Evolutionary conservation across 192 early-diverging fungal genomes (phyloP).

Genomic region (Coemansia sp.): DNA sequence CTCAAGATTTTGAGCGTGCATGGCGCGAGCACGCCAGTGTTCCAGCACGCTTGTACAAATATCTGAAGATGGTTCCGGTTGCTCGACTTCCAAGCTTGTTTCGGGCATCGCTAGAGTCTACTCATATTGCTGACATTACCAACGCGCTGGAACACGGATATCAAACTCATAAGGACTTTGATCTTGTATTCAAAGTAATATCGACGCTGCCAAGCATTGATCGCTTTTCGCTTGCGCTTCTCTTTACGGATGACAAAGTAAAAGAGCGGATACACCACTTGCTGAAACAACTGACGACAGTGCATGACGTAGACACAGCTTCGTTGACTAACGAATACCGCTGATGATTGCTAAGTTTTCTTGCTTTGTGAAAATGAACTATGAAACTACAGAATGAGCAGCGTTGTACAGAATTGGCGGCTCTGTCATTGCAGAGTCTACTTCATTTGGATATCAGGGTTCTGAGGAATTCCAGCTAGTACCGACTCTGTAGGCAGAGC

Average conservation of each 20-base stretch:
- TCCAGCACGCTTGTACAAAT: slow-evolving; percentile 11
- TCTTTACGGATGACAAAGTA: slow-evolving; percentile 15
- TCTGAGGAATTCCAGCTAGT: slow-evolving; percentile 30
- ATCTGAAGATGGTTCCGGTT: slow-evolving; percentile 11
- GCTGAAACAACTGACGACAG: background rate
- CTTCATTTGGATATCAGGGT: slow-evolving; percentile 37
- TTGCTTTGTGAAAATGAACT: background rate
- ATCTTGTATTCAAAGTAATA: slow-evolving; percentile 6
- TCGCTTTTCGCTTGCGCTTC: slow-evolving; percentile 15
- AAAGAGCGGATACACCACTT: slow-evolving; percentile 1
- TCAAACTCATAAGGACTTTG: background rate
- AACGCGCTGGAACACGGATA: slow-evolving; percentile 12
- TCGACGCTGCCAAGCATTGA: slow-evolving; percentile 5
- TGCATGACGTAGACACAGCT: background rate
- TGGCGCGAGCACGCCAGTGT: slow-evolving; percentile 16
- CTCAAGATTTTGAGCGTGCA: slow-evolving; percentile 21
- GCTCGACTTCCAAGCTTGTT: slow-evolving; percentile 12
- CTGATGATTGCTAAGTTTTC: background rate
- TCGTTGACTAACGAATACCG: background rate
- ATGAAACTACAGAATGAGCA: background rate
- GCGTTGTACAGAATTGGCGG: background rate
- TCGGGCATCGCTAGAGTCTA: slow-evolving; percentile 16
- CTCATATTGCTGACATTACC: slow-evolving; percentile 5
- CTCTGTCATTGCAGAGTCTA: slow-evolving; percentile 2
- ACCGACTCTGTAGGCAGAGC: slow-evolving; percentile 39